These are phyloP conservation scores for Xylaria flabelliformis DNA, from an alignment of 495 filamentous ascomycete species.

Conservation along the genomic window DNA sequence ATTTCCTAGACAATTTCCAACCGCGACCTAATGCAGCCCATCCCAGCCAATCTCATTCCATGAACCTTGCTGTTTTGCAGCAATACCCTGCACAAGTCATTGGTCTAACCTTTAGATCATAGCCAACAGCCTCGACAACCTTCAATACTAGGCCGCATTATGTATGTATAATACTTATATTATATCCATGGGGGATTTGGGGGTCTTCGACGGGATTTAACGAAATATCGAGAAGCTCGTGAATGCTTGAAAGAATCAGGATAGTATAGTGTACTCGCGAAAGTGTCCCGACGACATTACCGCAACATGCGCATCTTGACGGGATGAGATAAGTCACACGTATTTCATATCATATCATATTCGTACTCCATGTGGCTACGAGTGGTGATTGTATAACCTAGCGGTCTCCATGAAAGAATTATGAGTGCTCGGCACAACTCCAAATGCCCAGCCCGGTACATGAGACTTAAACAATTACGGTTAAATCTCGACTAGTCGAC, in stretches of 20 bases:
- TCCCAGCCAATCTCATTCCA: slow-evolving; percentile 21
- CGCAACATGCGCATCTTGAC: neutral
- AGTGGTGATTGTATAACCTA: neutral
- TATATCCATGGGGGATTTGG: slow-evolving; percentile 13
- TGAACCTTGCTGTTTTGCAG: slow-evolving; percentile 11
- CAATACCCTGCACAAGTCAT: slow-evolving; percentile 13
- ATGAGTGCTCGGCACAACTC: slow-evolving; percentile 8
- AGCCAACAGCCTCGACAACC: neutral
- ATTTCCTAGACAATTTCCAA: slow-evolving; percentile 19
- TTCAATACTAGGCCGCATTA: neutral
- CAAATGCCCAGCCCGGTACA: neutral
- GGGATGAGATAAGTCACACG: neutral
- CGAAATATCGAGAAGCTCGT: neutral
- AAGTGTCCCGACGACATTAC: neutral
- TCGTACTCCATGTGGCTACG: neutral
- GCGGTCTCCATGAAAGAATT: neutral
- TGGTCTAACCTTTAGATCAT: slow-evolving; percentile 3
- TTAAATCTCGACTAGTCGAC: neutral
- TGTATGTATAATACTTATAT: slow-evolving; percentile 7
- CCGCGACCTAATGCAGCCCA: slow-evolving; percentile 12
- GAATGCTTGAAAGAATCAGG: neutral
- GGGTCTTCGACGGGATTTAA: slow-evolving; percentile 8
- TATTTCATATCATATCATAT: neutral
- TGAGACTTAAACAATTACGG: slow-evolving; percentile 8
- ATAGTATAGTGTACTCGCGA: neutral